Percentiles rank a stretch among this genome's conserved stretches.
These are phyloP conservation scores for Suillus subalutaceus DNA, from an alignment of 768 basidiomycete genomes.

Conservation along the genomic window DNA sequence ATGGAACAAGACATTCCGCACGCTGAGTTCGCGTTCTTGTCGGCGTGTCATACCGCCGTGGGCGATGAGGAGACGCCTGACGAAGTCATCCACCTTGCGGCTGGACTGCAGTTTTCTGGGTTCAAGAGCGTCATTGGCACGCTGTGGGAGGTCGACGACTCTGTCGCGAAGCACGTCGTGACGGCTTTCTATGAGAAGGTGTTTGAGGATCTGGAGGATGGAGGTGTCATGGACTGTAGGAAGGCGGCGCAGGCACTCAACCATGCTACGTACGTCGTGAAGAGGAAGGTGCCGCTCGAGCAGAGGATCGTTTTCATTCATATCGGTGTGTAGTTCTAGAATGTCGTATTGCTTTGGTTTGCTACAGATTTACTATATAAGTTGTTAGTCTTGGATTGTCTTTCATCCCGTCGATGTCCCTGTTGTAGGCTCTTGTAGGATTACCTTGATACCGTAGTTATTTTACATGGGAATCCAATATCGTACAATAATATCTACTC, in stretches of 20 bases:
- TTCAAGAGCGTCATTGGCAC: constrained; percentile 24
- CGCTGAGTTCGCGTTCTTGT: background rate
- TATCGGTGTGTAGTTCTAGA: background rate
- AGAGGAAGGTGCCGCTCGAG: background rate
- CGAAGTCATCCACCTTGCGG: background rate
- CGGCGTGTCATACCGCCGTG: background rate
- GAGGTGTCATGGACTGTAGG: background rate
- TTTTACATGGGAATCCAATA: too few relatives aligned
- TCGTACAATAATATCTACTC: too few relatives aligned
- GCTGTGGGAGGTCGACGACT: constrained; percentile 19
- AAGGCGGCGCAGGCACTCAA: background rate
- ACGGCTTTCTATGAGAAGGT: background rate
- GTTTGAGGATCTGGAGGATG: background rate
- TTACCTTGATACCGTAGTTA: too few relatives aligned
- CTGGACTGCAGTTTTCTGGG: constrained; percentile 17
- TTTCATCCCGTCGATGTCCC: too few relatives aligned
- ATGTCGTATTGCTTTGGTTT: background rate
- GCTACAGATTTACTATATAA: background rate
- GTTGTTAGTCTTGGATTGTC: too few relatives aligned
- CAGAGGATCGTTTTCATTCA: background rate
- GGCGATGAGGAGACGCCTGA: background rate
- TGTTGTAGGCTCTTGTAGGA: too few relatives aligned
- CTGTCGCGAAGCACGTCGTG: background rate
- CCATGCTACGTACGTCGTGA: background rate
- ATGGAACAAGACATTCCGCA: background rate